Evolutionary conservation across 2,329 filamentous ascomycete species (phyloP).

Genomic region (Ampelomyces quisqualis): DNA sequence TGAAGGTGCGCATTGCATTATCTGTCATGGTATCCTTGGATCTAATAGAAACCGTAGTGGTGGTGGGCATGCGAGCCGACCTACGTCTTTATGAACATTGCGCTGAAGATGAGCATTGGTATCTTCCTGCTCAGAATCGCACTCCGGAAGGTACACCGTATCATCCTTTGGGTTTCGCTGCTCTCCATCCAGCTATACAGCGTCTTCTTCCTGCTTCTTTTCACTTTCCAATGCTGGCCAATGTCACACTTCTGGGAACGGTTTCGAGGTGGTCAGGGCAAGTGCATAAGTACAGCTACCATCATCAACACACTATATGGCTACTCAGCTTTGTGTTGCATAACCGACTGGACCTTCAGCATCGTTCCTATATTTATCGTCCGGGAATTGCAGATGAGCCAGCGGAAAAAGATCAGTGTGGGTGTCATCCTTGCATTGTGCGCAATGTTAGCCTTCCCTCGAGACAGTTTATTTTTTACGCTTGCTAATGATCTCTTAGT

Average conservation of each 20-base stretch:
- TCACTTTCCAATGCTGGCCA: slow-evolving; percentile 18
- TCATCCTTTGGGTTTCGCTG: slow-evolving; percentile 12
- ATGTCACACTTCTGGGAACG: slow-evolving; percentile 18
- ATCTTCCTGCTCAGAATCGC: slow-evolving; percentile 19
- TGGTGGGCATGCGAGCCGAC: slow-evolving; percentile 21
- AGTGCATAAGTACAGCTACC: slow-evolving; percentile 10
- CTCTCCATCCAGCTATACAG: slow-evolving; percentile 12
- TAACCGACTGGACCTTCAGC: slow-evolving; percentile 16
- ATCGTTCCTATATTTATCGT: slow-evolving; percentile 21
- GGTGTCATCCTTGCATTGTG: slow-evolving; percentile 16
- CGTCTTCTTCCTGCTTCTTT: slow-evolving; percentile 17
- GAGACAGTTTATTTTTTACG: neutral
- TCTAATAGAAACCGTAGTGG: slow-evolving; percentile 14
- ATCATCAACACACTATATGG: slow-evolving; percentile 14
- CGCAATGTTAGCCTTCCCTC: slow-evolving; percentile 4
- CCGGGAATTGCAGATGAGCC: slow-evolving; percentile 12
- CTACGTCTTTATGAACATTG: slow-evolving; percentile 12
- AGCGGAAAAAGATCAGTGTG: slow-evolving; percentile 13
- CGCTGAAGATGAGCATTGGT: slow-evolving; percentile 14
- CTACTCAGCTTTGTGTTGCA: slow-evolving; percentile 12
- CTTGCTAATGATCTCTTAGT: slow-evolving; percentile 8
- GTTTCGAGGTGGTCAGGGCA: slow-evolving; percentile 11
- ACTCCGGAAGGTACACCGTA: slow-evolving; percentile 11
- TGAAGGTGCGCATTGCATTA: slow-evolving; percentile 12
- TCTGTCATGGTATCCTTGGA: too few species aligned